A percentile compares a stretch with the other conserved stretches of the same genome.
Evolutionary conservation across 192 early-diverging fungal genomes (phyloP).

Genomic region (Lobulomyces angularis): DNA sequence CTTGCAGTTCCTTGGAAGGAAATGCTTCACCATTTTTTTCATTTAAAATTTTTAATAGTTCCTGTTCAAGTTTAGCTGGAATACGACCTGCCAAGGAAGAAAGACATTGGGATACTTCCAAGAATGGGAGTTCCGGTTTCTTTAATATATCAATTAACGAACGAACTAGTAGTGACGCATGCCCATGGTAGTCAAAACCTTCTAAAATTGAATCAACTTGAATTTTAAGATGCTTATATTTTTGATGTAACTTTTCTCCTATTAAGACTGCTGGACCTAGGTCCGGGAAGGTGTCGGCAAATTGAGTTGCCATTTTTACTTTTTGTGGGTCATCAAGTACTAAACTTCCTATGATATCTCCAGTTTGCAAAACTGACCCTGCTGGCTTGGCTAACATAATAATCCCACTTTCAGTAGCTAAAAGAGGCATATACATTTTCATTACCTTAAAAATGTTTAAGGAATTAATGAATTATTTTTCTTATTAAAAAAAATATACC

Average conservation of each 20-base stretch:
- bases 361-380: slow-evolving; percentile 67
- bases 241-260: slow-evolving; percentile 84
- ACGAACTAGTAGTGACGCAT: slow-evolving; percentile 57
- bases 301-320: slow-evolving; percentile 81
- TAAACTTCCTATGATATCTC: slow-evolving; percentile 87
- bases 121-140: slow-evolving; percentile 70
- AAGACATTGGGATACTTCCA: slow-evolving; percentile 66
- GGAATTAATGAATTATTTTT: background rate
- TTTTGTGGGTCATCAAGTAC: slow-evolving; percentile 86
- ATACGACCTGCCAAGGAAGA: slow-evolving; percentile 77
- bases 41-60: slow-evolving; percentile 37
- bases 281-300: slow-evolving; percentile 31
- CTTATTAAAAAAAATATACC: slow-evolving; percentile 32
- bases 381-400: slow-evolving; percentile 82
- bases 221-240: slow-evolving; percentile 46
- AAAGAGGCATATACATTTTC: slow-evolving; percentile 99
- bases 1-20: slow-evolving; percentile 57
- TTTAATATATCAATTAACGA: slow-evolving; percentile 61
- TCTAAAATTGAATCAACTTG: slow-evolving; percentile 64
- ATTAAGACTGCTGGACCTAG: slow-evolving; percentile 62
- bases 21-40: slow-evolving; percentile 38
- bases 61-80: slow-evolving; percentile 49
- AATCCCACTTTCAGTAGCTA: slow-evolving; percentile 79
- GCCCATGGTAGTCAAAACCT: slow-evolving; percentile 75
- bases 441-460: slow-evolving; percentile 49